Conservation (phyloP, 202 grass and related monocot species). For the Eragrostis tef region DNA sequence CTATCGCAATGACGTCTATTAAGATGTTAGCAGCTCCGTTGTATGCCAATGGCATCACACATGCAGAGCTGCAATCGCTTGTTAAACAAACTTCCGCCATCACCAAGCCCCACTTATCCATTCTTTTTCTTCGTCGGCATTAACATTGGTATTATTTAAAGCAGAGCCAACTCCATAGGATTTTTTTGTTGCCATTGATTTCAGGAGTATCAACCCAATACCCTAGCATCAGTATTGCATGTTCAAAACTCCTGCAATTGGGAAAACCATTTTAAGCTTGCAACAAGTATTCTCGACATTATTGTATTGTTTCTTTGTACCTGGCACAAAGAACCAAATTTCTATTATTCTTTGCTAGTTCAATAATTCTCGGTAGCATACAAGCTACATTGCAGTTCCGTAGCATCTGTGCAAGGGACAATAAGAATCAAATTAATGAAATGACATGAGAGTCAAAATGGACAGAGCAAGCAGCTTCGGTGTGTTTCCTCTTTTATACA, state of each 20-base stretch:
- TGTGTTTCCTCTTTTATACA: conserved; percentile 88
- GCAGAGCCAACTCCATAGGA: conserved; percentile 82
- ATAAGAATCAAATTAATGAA: conserved; percentile 12
- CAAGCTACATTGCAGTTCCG: conserved; percentile 86
- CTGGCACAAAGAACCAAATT: conserved; percentile 77
- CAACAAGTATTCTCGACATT: conserved; percentile 3
- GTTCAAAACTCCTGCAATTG: conserved; percentile 79
- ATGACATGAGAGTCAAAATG: too few species aligned
- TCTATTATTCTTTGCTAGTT: conserved; percentile 69
- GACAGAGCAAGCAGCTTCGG: background rate
- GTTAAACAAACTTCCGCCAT: too few species aligned
- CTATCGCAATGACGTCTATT: too few species aligned
- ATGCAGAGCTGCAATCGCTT: too few species aligned
- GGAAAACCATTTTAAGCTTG: conserved; percentile 1
- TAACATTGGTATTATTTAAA: too few species aligned
- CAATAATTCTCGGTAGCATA: conserved; percentile 48
- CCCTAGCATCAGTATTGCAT: conserved; percentile 68
- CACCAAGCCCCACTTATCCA: too few species aligned
- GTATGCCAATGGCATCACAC: too few species aligned
- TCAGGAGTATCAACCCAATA: conserved; percentile 90
- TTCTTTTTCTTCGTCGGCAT: too few species aligned
- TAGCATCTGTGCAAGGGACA: conserved; percentile 63
- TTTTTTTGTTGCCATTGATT: conserved; percentile 84
- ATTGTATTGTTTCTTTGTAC: conserved; percentile 43
- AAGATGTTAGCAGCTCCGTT: too few species aligned